Evolutionary conservation across 139 green algal genomes (phyloP).

Genomic region (Gonium pectorale): DNA sequence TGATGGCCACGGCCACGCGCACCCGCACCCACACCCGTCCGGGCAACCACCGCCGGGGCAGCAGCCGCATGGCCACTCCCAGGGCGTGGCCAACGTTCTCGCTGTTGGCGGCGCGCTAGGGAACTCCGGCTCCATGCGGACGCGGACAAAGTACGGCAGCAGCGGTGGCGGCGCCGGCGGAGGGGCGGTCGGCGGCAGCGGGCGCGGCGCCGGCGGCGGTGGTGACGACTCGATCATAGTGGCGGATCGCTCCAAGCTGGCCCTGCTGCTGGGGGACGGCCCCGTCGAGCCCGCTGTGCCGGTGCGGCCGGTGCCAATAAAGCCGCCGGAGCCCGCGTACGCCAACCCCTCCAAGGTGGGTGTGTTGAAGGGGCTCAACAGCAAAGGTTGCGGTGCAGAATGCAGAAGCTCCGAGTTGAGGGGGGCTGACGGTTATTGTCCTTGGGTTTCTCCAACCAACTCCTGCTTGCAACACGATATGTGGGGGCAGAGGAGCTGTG

Average conservation of each 20-base stretch:
- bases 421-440: too few relatives aligned
- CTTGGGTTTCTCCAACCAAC: too few relatives aligned
- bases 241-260: constrained; percentile 27
- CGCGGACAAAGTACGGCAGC: neutral
- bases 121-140: neutral
- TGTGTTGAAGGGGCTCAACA: too few relatives aligned
- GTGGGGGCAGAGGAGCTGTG: too few relatives aligned
- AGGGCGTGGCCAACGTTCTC: constrained; percentile 8
- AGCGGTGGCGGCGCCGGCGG: neutral
- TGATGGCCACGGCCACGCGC: too few relatives aligned
- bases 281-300: constrained; percentile 17
- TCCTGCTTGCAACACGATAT: too few relatives aligned
- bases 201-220: neutral
- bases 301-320: constrained; percentile 26
- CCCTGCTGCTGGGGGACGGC: constrained; percentile 37
- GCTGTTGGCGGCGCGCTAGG: neutral
- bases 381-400: neutral
- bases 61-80: neutral
- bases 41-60: neutral
- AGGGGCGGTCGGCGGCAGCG: neutral
- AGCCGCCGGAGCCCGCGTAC: neutral
- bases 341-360: constrained; percentile 36
- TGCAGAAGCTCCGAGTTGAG: too few relatives aligned
- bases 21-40: neutral
- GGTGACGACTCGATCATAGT: constrained; percentile 28